Evolutionary conservation across 2,329 filamentous ascomycete species (phyloP), one percentile per base, ranked within the genome.

Genomic region (Cladophialophora exuberans): DNA sequence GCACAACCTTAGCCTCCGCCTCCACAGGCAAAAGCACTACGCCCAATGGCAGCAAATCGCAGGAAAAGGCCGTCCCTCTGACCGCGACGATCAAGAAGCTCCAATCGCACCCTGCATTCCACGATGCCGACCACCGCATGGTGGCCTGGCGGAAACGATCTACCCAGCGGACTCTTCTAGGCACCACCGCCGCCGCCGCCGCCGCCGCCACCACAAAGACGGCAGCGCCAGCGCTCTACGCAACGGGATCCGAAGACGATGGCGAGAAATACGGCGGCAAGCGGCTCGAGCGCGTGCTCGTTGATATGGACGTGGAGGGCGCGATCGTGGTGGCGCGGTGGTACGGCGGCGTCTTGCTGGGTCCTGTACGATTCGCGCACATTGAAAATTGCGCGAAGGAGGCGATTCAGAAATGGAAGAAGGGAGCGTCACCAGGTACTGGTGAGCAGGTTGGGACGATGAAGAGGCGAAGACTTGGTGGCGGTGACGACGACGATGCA

Each of bases 301-400:
- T 71, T 20, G 71, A 75, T 9, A 69, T 73, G 59, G 66, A 73
- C 15, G 73, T 74, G 11, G 67, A 69, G 38, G 80, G 80, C 18
- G 66, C 70, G 1, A 70, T 80, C 18, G 76, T 81, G 4, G 80
- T 83, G 6, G 80, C 78, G 31, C 64, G 80, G 13, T 82, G 79
- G 79, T 82, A 79, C 60, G 79, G 80, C 2, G 80, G 80, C 1
- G 69, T 76, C 3, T 73, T 80, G 62, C 71, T 83, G 7, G 80
- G 80, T 0, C 79, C 78, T 1, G 73, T 79, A 13, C 65, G 80
- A 13, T 83, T 82, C 58, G 73, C 72, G 45, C 79, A 81, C 56
- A 79, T 83, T 23, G 78, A 81, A 62, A 73, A 67, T 20, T 72
- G 68, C 26, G 79, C 79, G 2, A 71, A 72, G 53, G 75, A 76